phyloP scores from a whole-genome alignment of 148 eudicot species.

The Rhododendron simsii region DNA sequence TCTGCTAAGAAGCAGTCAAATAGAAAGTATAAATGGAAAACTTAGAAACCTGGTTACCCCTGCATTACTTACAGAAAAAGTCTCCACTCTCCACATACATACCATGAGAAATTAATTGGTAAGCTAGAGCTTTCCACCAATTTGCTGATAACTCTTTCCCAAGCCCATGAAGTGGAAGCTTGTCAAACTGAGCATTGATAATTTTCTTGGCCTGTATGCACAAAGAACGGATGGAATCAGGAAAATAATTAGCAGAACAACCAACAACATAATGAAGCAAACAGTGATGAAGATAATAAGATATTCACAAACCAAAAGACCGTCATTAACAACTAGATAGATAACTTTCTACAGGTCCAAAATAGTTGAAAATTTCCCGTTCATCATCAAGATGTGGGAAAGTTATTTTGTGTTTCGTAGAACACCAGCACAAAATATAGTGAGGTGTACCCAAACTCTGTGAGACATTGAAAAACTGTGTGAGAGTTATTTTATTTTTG shows the following conservation, averaged over 20 bases:
- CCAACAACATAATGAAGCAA: background rate
- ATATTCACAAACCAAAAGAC: background rate
- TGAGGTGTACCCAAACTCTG: background rate
- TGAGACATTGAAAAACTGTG: background rate
- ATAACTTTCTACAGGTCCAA: background rate
- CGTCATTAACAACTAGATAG: background rate
- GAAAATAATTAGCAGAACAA: background rate
- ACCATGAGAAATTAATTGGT: slow-evolving; percentile 63
- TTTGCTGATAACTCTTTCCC: slow-evolving; percentile 71
- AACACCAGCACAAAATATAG: background rate
- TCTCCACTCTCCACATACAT: slow-evolving; percentile 9
- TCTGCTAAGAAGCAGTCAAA: slow-evolving; percentile 7
- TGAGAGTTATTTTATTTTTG: too few relatives aligned
- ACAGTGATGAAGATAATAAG: background rate
- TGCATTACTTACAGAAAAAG: background rate
- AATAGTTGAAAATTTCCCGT: background rate
- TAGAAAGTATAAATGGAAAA: background rate
- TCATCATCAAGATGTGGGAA: background rate
- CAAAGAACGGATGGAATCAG: slow-evolving; percentile 7
- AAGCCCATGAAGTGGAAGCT: slow-evolving; percentile 78
- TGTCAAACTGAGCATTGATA: slow-evolving; percentile 61
- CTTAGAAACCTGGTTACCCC: background rate
- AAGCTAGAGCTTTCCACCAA: slow-evolving; percentile 81
- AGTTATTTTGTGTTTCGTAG: background rate
- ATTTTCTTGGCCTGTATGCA: slow-evolving; percentile 61